These are phyloP conservation scores for Artemisia annua DNA, from an alignment of 129 eudicot species.

Conservation along the genomic window DNA sequence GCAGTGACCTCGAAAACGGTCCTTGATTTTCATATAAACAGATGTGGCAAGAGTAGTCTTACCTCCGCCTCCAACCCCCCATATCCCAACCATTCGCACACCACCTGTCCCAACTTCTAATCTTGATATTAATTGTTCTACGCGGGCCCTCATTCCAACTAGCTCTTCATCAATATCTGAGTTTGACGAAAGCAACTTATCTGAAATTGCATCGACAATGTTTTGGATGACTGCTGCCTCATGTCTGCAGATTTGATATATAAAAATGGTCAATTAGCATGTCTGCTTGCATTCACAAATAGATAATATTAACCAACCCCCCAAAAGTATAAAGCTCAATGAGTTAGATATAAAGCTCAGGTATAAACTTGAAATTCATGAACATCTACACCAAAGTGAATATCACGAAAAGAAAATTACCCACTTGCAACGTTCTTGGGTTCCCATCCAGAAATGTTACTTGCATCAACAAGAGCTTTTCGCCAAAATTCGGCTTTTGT, in stretches of 20 bases:
- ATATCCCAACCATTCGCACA: slow-evolving; percentile 13
- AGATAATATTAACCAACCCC: too few species aligned
- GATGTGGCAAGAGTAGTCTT: slow-evolving; percentile 11
- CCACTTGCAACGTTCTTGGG: not conserved
- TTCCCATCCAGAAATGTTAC: not conserved
- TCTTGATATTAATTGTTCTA: not conserved
- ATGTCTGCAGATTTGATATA: not conserved
- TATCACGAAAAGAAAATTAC: not conserved
- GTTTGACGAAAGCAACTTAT: not conserved
- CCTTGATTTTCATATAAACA: slow-evolving; percentile 1
- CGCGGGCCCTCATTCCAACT: not conserved
- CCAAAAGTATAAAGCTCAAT: too few species aligned
- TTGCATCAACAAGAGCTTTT: not conserved
- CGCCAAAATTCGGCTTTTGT: not conserved
- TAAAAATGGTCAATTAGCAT: not conserved
- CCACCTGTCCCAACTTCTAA: not conserved
- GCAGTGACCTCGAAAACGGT: not conserved
- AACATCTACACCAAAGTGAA: not conserved
- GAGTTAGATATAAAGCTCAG: too few species aligned
- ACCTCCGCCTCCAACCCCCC: slow-evolving; percentile 13
- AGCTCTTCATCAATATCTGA: not conserved
- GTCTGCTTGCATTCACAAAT: not conserved
- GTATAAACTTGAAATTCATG: not conserved
- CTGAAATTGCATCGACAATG: not conserved
- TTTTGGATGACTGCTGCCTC: not conserved